Conservation (phyloP, 306 rosid genomes). For the Quercus rubra region DNA sequence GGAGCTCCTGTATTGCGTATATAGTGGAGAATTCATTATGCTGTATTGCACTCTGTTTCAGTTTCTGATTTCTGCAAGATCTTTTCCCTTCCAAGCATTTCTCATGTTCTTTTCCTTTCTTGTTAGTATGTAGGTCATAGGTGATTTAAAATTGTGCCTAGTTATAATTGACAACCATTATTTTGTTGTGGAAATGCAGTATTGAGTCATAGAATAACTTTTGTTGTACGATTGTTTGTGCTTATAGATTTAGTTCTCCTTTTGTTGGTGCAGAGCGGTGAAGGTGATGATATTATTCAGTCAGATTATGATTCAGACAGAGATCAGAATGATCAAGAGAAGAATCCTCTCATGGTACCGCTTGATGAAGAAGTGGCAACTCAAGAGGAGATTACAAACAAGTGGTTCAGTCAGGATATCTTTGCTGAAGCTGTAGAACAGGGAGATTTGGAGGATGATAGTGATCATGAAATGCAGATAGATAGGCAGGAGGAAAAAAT, state of each 20-base stretch:
- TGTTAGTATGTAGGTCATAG: too few species aligned
- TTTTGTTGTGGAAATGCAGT: not conserved
- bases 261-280: slow-evolving; percentile 55
- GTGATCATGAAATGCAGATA: slow-evolving; percentile 68
- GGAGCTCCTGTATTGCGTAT: not conserved
- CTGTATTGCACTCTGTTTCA: not conserved
- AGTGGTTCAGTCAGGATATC: slow-evolving; percentile 88
- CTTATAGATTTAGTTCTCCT: slow-evolving; percentile 5
- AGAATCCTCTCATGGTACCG: slow-evolving; percentile 80
- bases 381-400: slow-evolving; percentile 66
- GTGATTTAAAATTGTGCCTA: not conserved
- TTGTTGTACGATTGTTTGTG: slow-evolving; percentile 1
- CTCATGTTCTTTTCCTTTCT: too few species aligned
- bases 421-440: slow-evolving; percentile 81
- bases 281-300: slow-evolving; percentile 40
- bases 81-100: not conserved
- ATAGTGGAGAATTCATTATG: not conserved
- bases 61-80: not conserved
- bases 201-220: not conserved
- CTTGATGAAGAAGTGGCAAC: slow-evolving; percentile 70
- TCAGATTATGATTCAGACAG: slow-evolving; percentile 73
- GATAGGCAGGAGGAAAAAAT: slow-evolving; percentile 34
- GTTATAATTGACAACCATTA: too few species aligned
- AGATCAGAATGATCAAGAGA: slow-evolving; percentile 55
- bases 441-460: slow-evolving; percentile 54